Evolutionary conservation across 352 stramenopile genomes (phyloP).

Genomic region (Phytophthora kernoviae): DNA sequence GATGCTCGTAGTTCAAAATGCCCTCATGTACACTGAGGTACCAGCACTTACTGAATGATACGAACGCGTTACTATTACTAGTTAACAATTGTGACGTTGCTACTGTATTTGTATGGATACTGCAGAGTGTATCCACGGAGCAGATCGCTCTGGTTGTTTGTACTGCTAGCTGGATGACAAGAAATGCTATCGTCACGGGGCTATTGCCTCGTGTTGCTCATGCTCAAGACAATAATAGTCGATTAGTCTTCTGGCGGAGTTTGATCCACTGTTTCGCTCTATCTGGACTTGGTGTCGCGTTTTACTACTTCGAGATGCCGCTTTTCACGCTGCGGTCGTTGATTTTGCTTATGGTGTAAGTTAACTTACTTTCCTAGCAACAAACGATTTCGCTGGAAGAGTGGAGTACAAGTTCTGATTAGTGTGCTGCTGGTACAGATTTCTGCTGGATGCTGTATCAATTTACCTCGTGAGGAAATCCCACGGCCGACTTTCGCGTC

Average conservation of each 20-base stretch:
- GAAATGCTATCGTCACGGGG: slow-evolving; percentile 22
- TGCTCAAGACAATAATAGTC: not conserved
- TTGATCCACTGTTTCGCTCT: not conserved
- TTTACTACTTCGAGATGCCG: slow-evolving; percentile 4
- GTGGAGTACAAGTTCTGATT: not conserved
- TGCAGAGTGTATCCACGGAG: slow-evolving; percentile 34
- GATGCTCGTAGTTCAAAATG: slow-evolving; percentile 40
- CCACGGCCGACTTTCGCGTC: slow-evolving; percentile 13
- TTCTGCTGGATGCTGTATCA: slow-evolving; percentile 31
- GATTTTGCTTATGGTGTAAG: slow-evolving; percentile 27
- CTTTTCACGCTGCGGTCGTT: slow-evolving; percentile 14
- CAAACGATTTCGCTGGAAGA: not conserved
- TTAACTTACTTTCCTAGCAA: not conserved
- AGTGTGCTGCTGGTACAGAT: slow-evolving; percentile 10
- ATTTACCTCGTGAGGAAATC: slow-evolving; percentile 19
- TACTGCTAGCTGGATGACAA: slow-evolving; percentile 50
- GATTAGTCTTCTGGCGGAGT: slow-evolving; percentile 14
- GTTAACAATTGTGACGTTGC: not conserved
- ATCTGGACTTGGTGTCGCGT: slow-evolving; percentile 7
- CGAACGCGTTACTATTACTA: too few species aligned
- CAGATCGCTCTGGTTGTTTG: slow-evolving; percentile 34
- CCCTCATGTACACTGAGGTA: slow-evolving; percentile 53
- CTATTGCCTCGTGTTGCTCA: slow-evolving; percentile 17
- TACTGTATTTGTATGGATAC: too few species aligned
- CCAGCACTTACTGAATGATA: too few species aligned